These are phyloP conservation scores for Rhizopogon sp. DNA, from an alignment of 768 basidiomycete species.

Conservation along the genomic window DNA sequence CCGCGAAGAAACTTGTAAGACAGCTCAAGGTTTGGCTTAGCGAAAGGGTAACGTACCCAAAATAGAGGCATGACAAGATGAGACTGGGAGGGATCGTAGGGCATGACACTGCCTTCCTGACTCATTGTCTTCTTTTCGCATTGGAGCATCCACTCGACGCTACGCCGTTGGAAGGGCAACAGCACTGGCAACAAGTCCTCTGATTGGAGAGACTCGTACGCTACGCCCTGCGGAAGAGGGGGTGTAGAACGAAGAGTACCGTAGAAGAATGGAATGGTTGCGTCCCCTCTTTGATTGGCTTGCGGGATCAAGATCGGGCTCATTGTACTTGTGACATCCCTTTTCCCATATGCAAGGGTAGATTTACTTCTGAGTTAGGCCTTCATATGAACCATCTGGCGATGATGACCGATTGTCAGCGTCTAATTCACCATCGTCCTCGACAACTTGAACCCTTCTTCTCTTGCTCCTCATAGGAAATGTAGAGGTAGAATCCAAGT, in stretches of 20 bases:
- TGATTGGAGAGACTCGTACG: conserved; percentile 57
- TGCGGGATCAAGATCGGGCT: conserved; percentile 3
- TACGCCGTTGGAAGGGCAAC: conserved; percentile 83
- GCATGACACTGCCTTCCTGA: conserved; percentile 41
- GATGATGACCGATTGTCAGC: neutral
- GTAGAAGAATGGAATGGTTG: conserved; percentile 71
- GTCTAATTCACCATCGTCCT: neutral
- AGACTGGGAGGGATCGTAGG: neutral
- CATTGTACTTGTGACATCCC: conserved; percentile 4
- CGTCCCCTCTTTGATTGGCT: conserved; percentile 21
- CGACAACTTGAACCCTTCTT: neutral
- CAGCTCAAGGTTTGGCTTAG: conserved; percentile 42
- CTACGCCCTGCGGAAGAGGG: conserved; percentile 30
- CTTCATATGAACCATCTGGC: neutral
- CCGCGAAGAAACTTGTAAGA: conserved; percentile 47
- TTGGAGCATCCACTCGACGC: conserved; percentile 69
- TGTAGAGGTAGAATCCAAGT: neutral
- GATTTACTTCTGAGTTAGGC: conserved; percentile 4
- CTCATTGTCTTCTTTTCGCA: conserved; percentile 59
- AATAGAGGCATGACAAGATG: too few species aligned
- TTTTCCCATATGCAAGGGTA: conserved; percentile 22
- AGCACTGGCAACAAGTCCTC: conserved; percentile 55
- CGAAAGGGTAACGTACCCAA: conserved; percentile 10
- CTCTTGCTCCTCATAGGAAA: conserved; percentile 12
- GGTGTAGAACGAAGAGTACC: conserved; percentile 64